phyloP scores from a whole-genome alignment of 352 stramenopile genomes.

The Phytophthora sansomeana region DNA sequence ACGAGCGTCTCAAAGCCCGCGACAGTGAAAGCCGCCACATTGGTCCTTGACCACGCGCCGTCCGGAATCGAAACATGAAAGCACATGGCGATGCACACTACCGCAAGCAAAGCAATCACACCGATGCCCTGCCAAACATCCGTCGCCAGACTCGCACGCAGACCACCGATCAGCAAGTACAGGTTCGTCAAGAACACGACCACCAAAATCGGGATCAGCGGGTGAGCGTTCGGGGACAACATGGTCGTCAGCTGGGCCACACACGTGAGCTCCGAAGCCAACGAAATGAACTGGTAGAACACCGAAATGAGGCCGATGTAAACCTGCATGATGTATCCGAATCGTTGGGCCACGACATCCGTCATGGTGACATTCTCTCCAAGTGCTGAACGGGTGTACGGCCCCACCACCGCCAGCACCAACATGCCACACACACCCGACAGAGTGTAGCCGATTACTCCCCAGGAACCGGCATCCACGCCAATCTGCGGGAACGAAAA shows the following conservation, averaged over 20 bases:
- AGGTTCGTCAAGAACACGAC: constrained; percentile 71
- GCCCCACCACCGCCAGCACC: constrained; percentile 53
- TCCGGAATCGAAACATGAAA: constrained; percentile 52
- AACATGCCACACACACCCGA: constrained; percentile 57
- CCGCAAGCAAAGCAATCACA: constrained; percentile 53
- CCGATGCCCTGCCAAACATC: constrained; percentile 73
- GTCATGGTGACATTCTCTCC: constrained; percentile 71
- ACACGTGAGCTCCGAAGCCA: constrained; percentile 67
- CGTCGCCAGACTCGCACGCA: constrained; percentile 67
- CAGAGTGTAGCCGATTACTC: constrained; percentile 75
- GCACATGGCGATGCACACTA: constrained; percentile 67
- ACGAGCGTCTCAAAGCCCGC: constrained; percentile 71
- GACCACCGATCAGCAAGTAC: constrained; percentile 65
- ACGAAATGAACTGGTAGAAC: constrained; percentile 82
- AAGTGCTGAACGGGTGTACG: constrained; percentile 54
- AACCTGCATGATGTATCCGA: constrained; percentile 61
- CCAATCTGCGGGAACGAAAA: constrained; percentile 78
- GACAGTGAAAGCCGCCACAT: constrained; percentile 62
- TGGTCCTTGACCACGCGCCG: constrained; percentile 46
- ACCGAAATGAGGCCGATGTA: constrained; percentile 64
- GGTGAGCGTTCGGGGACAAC: constrained; percentile 49
- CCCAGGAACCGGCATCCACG: constrained; percentile 70
- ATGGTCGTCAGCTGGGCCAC: constrained; percentile 53
- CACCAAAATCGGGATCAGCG: constrained; percentile 61
- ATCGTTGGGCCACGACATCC: constrained; percentile 66